Evolutionary conservation across 75 land plant species (phyloP), one percentile per base, ranked within the genome.

Genomic region (Pseudotsuga menziesii): DNA sequence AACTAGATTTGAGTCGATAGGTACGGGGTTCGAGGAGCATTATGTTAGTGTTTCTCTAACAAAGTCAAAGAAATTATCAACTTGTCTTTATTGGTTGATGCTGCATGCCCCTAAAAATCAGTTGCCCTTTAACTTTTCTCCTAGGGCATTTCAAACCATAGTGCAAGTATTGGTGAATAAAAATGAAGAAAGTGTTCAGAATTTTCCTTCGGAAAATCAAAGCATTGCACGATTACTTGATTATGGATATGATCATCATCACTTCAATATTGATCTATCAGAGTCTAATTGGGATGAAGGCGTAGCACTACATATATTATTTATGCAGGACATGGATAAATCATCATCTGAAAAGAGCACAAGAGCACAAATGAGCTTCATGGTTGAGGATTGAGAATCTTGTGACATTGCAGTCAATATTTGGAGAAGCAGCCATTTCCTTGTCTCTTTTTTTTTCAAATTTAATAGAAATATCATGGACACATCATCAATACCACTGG

Each of bases 51-150:
- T 61, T 16, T 83, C 84, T 61, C 70, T 82, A 32, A 76, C 19
- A 56, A 75, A 73, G 77, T 56, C 76, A 41, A 29, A 82, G 16
- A 71, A 73, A 57, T 56, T 79, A 15, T 80, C 83, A 55, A 36
- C 70, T 71, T 83, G 77, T 39, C 84, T 82, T 44, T 82, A 82
- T 57, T 82, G 84, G 84, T 82, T 82, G 61, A 74, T 82, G 58
- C 82, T 82, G 19, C 29, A 82, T 26, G 84, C 75, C 19, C 76
- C 81, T 29, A 82, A 82, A 52, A 56, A 77, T 55, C 83, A 82
- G 32, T 22, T 82, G 7, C 84, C 84, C 29, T 54, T 54, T 23
- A 79, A 79, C 56, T 82, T 82, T 75, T 77, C 84, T 57, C 75
- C 84, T 7, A 75, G 80, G 64, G 75, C 84, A 20, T 82, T 82